Percentiles rank a stretch among this genome's conserved stretches.
These are phyloP conservation scores for Serpula lacrymans DNA, from an alignment of 768 basidiomycete genomes.

Conservation along the genomic window DNA sequence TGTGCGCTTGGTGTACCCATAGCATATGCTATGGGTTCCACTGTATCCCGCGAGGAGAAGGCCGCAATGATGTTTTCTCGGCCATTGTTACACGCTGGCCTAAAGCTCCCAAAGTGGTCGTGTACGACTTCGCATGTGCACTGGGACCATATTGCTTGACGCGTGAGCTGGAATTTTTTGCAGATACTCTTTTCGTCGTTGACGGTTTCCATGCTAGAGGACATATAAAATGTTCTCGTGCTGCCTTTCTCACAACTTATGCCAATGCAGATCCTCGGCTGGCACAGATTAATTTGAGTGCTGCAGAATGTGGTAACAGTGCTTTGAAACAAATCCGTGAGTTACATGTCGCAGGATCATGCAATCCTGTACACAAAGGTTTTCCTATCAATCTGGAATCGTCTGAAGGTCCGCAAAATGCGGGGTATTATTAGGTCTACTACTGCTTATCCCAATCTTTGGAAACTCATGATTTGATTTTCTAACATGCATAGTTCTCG, in stretches of 20 bases:
- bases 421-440: no score
- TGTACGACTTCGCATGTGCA: no score
- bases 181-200: constrained; percentile 12
- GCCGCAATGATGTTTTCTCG: no score
- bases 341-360: constrained; percentile 8
- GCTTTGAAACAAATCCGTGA: constrained; percentile 10
- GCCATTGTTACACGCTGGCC: no score
- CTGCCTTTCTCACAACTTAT: constrained; percentile 10
- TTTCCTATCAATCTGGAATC: constrained; percentile 8
- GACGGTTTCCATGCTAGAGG: constrained; percentile 14
- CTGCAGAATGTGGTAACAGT: constrained; percentile 19
- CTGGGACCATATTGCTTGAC: constrained; percentile 20
- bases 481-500: no score
- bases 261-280: constrained; percentile 9
- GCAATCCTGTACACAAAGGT: constrained; percentile 10
- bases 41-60: no score
- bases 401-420: no score
- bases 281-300: constrained; percentile 13
- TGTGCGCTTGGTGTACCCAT: no score
- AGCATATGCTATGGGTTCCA: no score
- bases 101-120: no score
- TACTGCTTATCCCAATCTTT: no score
- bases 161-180: constrained; percentile 12
- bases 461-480: no score
- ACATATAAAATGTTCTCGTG: constrained; percentile 12